Conservation (phyloP, 345 rosid genomes). For the Salix arbutifolia region DNA sequence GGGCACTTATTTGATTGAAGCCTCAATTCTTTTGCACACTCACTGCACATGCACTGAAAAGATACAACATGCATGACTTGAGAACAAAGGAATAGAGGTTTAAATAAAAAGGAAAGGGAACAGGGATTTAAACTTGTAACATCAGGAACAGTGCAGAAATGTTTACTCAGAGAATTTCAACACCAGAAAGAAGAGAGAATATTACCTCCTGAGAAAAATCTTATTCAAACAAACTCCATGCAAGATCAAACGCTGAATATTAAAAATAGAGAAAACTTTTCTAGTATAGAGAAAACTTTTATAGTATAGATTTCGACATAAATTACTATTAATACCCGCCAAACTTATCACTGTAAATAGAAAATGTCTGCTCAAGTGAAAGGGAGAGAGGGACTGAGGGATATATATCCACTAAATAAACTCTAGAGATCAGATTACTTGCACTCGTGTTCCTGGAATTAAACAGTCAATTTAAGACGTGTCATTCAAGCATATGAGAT, state of each 20-base stretch:
- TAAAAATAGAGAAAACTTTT: background rate
- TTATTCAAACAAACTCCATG: background rate
- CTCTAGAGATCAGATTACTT: background rate
- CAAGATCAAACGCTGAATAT: background rate
- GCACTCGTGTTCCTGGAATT: background rate
- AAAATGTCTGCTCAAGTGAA: background rate
- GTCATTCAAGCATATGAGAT: background rate
- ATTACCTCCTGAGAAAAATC: background rate
- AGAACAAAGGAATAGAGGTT: background rate
- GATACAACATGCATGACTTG: slow-evolving; percentile 10
- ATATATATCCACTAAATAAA: background rate
- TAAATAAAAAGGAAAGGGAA: background rate
- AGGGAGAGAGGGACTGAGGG: background rate
- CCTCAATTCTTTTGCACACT: slow-evolving; percentile 74
- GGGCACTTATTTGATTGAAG: slow-evolving; percentile 85
- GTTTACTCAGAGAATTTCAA: background rate
- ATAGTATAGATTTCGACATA: background rate
- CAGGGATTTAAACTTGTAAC: background rate
- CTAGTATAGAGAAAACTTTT: background rate
- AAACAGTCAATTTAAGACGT: background rate
- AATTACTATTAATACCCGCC: too few species aligned
- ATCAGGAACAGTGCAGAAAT: background rate
- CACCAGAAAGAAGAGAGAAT: background rate
- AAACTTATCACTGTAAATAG: background rate
- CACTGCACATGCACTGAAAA: slow-evolving; percentile 75